A percentile compares a stretch with the other conserved stretches of the same genome.
phyloP scores from a whole-genome alignment of 805 yeast genomes.

The Starmerella bombicola region DNA sequence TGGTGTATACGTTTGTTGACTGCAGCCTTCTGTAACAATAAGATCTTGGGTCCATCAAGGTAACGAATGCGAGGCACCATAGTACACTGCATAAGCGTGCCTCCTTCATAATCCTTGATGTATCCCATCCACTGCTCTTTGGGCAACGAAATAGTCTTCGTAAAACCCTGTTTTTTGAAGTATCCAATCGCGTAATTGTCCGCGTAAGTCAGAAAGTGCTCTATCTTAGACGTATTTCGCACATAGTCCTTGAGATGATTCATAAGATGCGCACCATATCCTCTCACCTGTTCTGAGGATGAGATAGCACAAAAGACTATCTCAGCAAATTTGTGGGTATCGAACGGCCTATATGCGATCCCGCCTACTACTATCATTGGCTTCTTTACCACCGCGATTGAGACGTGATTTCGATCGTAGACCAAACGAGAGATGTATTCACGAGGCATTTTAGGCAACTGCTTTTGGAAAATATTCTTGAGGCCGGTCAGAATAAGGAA shows the following conservation, averaged over 20 bases:
- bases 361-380: conserved; percentile 97
- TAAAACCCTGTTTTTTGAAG: conserved; percentile 95
- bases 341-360: conserved; percentile 89
- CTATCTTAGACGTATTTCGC: conserved; percentile 69
- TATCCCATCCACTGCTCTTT: conserved; percentile 93
- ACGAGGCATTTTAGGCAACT: conserved; percentile 96
- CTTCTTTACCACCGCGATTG: conserved; percentile 90
- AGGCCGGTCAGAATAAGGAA: conserved; percentile 88
- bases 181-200: conserved; percentile 98
- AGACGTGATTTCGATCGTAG: conserved; percentile 84
- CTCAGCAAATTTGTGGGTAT: conserved; percentile 84
- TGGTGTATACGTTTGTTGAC: conserved; percentile 70
- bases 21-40: conserved; percentile 83
- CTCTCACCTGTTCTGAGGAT: conserved; percentile 94
- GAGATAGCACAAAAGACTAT: conserved; percentile 97
- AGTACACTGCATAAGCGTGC: conserved; percentile 93
- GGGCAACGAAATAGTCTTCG: conserved; percentile 82
- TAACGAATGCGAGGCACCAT: conserved; percentile 85
- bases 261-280: conserved; percentile 98
- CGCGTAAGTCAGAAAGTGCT: conserved; percentile 86
- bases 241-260: conserved; percentile 95
- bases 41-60: conserved; percentile 73
- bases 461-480: conserved; percentile 92
- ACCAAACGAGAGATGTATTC: conserved; percentile 92
- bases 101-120: conserved; percentile 97